Conservation (phyloP, 352 stramenopile genomes). For the Pythium rhizo-oryzae region DNA sequence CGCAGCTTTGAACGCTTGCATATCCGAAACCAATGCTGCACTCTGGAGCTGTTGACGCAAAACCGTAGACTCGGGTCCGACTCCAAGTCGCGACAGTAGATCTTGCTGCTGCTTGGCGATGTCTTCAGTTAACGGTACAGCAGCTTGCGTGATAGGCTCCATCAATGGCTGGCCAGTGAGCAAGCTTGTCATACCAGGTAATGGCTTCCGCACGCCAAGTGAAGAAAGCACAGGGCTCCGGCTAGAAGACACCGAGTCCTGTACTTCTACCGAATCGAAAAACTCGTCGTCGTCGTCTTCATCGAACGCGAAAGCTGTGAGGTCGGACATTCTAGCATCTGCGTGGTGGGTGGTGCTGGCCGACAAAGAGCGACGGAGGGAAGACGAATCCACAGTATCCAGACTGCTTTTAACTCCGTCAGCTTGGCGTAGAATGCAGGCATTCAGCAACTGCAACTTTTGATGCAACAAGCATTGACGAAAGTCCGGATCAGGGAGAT, state of each 20-base stretch:
- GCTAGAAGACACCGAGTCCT: conserved; percentile 20
- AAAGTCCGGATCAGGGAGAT: conserved; percentile 65
- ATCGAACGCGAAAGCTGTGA: conserved; percentile 38
- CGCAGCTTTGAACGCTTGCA: conserved; percentile 87
- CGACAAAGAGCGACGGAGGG: not conserved
- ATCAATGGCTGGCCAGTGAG: conserved; percentile 51
- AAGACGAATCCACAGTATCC: not conserved
- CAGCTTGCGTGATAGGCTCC: conserved; percentile 68
- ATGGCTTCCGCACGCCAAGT: conserved; percentile 40
- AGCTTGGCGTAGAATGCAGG: conserved; percentile 60
- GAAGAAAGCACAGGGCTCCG: conserved; percentile 29
- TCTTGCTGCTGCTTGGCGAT: conserved; percentile 79
- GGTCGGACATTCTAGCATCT: conserved; percentile 30
- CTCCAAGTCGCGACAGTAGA: conserved; percentile 66
- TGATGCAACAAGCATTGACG: conserved; percentile 76
- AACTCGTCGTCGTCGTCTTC: conserved; percentile 76
- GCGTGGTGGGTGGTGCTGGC: not conserved
- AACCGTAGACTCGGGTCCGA: conserved; percentile 62
- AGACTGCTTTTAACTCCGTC: conserved; percentile 1
- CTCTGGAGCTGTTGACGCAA: conserved; percentile 80
- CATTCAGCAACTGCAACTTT: conserved; percentile 82
- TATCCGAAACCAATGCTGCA: conserved; percentile 71
- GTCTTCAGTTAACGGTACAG: conserved; percentile 79
- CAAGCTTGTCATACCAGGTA: conserved; percentile 44
- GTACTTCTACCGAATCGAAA: conserved; percentile 76